phyloP scores from a whole-genome alignment of 1,284 basidiomycete genomes.

The Sporisorium graminicola region DNA sequence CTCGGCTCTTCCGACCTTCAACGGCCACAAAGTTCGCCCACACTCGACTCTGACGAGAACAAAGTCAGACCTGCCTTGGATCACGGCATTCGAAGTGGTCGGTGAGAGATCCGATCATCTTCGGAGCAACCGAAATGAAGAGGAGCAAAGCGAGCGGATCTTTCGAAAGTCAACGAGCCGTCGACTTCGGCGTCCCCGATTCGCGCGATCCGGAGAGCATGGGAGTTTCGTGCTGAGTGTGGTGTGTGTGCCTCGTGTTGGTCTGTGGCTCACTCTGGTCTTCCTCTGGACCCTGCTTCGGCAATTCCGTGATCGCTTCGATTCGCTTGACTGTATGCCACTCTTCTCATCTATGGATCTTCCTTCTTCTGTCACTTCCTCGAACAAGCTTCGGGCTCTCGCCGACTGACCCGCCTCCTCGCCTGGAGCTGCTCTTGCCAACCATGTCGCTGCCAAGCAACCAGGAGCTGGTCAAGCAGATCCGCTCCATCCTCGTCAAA shows the following conservation, averaged over 20 bases:
- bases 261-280: neutral
- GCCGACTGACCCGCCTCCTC: too few species aligned
- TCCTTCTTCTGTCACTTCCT: neutral
- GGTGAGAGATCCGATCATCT: neutral
- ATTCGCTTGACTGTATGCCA: neutral
- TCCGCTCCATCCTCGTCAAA: slow-evolving; percentile 23
- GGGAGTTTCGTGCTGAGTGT: neutral
- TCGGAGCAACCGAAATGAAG: neutral
- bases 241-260: neutral
- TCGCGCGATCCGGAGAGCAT: neutral
- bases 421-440: neutral
- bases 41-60: neutral
- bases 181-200: neutral
- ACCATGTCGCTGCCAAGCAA: slow-evolving; percentile 31
- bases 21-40: neutral
- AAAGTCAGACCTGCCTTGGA: too few species aligned
- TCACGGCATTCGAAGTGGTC: too few species aligned
- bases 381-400: too few species aligned
- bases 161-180: neutral
- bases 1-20: neutral
- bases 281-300: slow-evolving; percentile 23
- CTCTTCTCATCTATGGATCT: neutral
- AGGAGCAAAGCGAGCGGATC: too few species aligned
- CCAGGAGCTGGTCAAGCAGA: slow-evolving; percentile 19
- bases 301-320: slow-evolving; percentile 9